Conservation (phyloP, 108 stramenopile genomes). For the Hondaea fermentalgiana region DNA sequence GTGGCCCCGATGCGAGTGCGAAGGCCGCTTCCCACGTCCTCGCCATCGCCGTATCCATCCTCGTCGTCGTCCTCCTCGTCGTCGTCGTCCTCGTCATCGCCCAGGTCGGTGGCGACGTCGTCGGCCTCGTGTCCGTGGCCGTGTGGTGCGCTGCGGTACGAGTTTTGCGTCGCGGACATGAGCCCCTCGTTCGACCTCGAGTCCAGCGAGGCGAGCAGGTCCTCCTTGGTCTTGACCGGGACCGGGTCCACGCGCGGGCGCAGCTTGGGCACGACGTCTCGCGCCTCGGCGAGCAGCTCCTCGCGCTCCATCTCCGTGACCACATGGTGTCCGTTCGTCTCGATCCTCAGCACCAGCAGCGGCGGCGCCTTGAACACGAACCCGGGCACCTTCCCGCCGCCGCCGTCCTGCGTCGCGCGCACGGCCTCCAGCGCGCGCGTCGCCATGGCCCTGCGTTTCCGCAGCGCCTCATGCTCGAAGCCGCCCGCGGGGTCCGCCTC, state of each 20-base stretch:
- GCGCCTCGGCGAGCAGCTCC: neutral
- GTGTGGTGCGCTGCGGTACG: too few species aligned
- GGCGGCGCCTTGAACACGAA: neutral
- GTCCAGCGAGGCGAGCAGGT: neutral
- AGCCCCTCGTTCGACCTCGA: neutral
- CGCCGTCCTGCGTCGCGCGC: neutral
- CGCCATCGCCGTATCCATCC: too few species aligned
- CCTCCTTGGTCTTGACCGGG: neutral
- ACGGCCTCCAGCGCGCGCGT: neutral
- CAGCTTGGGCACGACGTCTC: neutral
- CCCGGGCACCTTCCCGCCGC: neutral
- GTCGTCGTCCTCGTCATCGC: too few species aligned
- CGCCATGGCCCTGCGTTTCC: neutral
- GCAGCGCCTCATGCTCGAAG: neutral
- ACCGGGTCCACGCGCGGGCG: neutral
- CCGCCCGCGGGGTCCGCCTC: neutral
- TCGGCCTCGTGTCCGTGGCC: too few species aligned
- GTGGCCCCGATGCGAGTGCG: too few species aligned
- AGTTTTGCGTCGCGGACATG: too few species aligned
- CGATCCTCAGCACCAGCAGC: neutral
- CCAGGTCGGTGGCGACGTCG: too few species aligned
- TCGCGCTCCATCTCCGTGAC: slow-evolving; percentile 1
- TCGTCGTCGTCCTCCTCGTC: too few species aligned
- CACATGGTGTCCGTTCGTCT: neutral
- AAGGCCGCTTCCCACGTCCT: too few species aligned